phyloP scores from a whole-genome alignment of 257 asterid species.

The Leonotis leonurus region DNA sequence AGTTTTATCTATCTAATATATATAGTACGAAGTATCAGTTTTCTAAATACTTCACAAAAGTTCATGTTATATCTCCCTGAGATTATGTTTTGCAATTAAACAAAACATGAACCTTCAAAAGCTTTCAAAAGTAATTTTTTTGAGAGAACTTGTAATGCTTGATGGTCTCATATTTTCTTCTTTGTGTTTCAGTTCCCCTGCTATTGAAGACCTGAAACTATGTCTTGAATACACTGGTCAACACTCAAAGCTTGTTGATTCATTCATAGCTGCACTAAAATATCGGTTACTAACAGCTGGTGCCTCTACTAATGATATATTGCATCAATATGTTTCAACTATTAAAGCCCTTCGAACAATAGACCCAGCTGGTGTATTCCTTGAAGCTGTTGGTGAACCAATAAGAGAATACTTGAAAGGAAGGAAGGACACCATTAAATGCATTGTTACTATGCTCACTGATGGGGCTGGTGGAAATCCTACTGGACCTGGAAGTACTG shows the following conservation, averaged over 20 bases:
- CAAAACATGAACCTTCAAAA: not conserved
- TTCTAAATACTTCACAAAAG: not conserved
- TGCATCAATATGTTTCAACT: constrained; percentile 89
- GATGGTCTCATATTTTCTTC: not conserved
- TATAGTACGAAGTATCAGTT: too few species aligned
- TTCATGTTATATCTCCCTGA: not conserved
- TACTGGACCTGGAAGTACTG: constrained; percentile 65
- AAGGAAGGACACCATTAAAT: constrained; percentile 91
- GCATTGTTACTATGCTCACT: constrained; percentile 97
- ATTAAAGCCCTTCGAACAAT: constrained; percentile 96
- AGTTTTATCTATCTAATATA: not conserved
- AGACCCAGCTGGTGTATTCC: constrained; percentile 96
- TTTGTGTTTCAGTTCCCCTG: constrained; percentile 68
- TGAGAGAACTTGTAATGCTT: constrained; percentile 5
- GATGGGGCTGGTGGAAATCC: constrained; percentile 90
- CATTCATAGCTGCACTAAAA: constrained; percentile 76
- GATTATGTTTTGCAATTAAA: not conserved
- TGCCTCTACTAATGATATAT: constrained; percentile 93
- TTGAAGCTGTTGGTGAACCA: constrained; percentile 97
- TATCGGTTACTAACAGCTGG: constrained; percentile 95
- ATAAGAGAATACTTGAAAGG: constrained; percentile 93
- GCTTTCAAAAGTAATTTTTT: not conserved
- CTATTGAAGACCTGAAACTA: constrained; percentile 84
- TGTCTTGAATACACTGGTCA: constrained; percentile 96
- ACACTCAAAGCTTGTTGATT: constrained; percentile 94